phyloP scores from a whole-genome alignment of 2,329 filamentous ascomycete species.

The Stachybotrys echinatus region DNA sequence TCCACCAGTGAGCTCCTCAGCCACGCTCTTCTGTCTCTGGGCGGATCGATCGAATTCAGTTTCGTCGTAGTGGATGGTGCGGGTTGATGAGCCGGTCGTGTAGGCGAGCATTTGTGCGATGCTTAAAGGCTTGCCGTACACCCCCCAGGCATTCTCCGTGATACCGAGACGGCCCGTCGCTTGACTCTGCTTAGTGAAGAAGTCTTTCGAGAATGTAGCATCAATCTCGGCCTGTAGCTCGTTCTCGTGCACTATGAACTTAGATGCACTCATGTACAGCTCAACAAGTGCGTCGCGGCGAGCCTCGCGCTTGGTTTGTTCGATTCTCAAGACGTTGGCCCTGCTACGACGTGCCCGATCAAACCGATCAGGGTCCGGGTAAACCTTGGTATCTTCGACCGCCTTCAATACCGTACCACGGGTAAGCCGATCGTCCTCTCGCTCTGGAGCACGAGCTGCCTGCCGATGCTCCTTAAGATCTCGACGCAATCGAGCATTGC shows the following conservation, averaged over 20 bases:
- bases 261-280: conserved; percentile 81
- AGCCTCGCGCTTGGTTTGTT: conserved; percentile 44
- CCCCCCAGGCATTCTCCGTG: conserved; percentile 49
- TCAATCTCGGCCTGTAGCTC: conserved; percentile 73
- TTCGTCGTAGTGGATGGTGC: conserved; percentile 26
- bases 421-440: conserved; percentile 73
- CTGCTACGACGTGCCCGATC: conserved; percentile 42
- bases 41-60: conserved; percentile 38
- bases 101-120: conserved; percentile 38
- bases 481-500: conserved; percentile 31
- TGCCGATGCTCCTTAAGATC: conserved; percentile 42
- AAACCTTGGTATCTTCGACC: conserved; percentile 40
- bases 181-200: conserved; percentile 36
- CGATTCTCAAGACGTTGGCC: conserved; percentile 36
- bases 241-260: conserved; percentile 79
- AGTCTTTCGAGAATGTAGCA: conserved; percentile 64
- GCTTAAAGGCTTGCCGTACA: conserved; percentile 38
- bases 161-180: conserved; percentile 22
- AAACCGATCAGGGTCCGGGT: conserved; percentile 60
- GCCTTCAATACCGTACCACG: conserved; percentile 56
- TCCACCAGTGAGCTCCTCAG: conserved; percentile 56
- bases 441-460: conserved; percentile 58
- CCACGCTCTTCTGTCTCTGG: conserved; percentile 48
- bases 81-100: conserved; percentile 26
- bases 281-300: conserved; percentile 72